These are phyloP conservation scores for Solanum corneliomulleri DNA, from an alignment of 257 asterid genomes.

Conservation along the genomic window DNA sequence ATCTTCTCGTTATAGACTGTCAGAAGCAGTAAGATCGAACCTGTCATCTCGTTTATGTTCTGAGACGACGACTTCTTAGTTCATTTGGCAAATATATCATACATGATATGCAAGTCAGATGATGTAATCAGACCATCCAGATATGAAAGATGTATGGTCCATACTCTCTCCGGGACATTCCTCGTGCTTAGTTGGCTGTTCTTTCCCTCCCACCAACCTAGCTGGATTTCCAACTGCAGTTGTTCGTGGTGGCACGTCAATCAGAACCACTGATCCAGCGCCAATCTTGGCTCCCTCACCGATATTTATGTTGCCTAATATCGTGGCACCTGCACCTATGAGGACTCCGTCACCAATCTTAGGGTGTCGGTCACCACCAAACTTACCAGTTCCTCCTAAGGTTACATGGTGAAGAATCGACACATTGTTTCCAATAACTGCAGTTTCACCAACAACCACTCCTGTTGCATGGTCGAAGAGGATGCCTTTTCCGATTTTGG, in stretches of 20 bases:
- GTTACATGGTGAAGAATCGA: constrained; percentile 74
- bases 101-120: constrained; percentile 3
- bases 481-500: constrained; percentile 27
- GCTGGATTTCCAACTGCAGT: constrained; percentile 86
- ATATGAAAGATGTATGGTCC: constrained; percentile 30
- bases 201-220: constrained; percentile 33
- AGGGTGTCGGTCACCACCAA: constrained; percentile 67
- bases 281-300: constrained; percentile 62
- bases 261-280: constrained; percentile 63
- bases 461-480: constrained; percentile 65
- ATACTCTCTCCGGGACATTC: constrained; percentile 28
- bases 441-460: constrained; percentile 76
- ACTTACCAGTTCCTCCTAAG: constrained; percentile 82
- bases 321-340: constrained; percentile 65
- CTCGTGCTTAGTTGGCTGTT: constrained; percentile 15
- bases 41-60: background rate
- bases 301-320: constrained; percentile 52
- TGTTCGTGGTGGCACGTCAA: constrained; percentile 41
- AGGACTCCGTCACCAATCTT: constrained; percentile 70
- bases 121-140: constrained; percentile 25
- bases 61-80: background rate
- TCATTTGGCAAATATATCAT: background rate
- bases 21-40: background rate
- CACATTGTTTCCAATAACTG: constrained; percentile 64
- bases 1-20: background rate